phyloP scores from a whole-genome alignment of 139 green algal genomes.

The Chlamydomonas sphaeroides region DNA sequence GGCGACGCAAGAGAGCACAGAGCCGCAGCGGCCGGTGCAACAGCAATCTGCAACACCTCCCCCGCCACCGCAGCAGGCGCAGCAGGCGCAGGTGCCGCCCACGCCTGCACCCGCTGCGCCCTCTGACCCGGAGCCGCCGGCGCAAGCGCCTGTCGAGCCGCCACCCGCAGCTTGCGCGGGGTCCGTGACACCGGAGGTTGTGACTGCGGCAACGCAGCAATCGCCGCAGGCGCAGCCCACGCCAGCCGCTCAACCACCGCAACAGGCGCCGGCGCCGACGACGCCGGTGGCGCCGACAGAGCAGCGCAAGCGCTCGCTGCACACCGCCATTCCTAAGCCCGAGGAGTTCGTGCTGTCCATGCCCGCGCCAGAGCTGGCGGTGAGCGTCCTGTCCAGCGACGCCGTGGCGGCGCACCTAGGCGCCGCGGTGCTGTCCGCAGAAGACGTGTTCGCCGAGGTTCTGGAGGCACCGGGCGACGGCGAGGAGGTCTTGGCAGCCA shows the following conservation, averaged over 20 bases:
- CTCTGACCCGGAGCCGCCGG: too few species aligned
- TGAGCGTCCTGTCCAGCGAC: not conserved
- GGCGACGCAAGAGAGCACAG: too few species aligned
- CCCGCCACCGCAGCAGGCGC: not conserved
- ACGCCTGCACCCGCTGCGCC: not conserved
- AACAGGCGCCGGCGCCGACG: not conserved
- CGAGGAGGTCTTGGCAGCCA: not conserved
- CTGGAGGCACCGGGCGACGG: not conserved
- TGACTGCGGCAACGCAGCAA: not conserved
- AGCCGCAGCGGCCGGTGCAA: not conserved
- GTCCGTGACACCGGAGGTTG: too few species aligned
- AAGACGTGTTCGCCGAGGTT: not conserved
- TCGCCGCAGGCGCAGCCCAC: not conserved
- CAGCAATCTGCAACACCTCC: not conserved
- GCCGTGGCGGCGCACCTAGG: not conserved
- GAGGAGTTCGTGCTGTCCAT: slow-evolving; percentile 38
- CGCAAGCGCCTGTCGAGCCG: too few species aligned
- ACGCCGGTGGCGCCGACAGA: not conserved
- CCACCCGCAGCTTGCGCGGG: too few species aligned
- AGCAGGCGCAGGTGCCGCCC: not conserved
- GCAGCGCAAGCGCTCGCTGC: not conserved
- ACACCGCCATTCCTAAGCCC: slow-evolving; percentile 32
- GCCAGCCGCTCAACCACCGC: too few species aligned
- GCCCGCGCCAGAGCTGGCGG: not conserved
- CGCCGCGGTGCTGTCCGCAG: not conserved